Base-by-base conservation (phyloP, 176 grass and related monocot genomes). In the Melocanna baccifera region DNA sequence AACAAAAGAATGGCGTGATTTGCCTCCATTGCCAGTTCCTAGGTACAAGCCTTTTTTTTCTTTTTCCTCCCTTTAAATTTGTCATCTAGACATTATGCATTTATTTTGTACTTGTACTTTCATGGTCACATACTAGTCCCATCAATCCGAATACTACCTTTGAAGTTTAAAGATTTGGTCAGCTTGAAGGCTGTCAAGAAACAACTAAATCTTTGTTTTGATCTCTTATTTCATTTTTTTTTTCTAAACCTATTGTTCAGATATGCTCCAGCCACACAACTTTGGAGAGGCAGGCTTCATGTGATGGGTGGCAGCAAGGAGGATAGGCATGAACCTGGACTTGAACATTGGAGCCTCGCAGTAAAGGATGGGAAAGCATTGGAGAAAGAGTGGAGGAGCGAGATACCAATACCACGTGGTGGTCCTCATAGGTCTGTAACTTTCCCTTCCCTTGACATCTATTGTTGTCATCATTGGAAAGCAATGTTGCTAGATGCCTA, bases 301-400 rank as follows among this genome's bases (percentile, higher is more conserved):
- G 97, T 99, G 16, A 99, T 96, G 97, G 97, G 97, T 76, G 97
- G 97, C 16, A 99, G 97, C 90, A 96, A 99, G 90, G 97, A 91
- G 90, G 97, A 99, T 69, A 89, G 93, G 58, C 93, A 99, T 89
- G 91, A 88, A 81, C 87, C 88, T 90, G 97, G 83, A 62, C 67
- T 96, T 75, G 93, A 99, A 59, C 97, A 99, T 85, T 99, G 97
- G 93, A 96, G 93, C 75, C 86, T 99, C 2, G 86, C 88, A 3
- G 93, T 99, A 36, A 99, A 96, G 79, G 84, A 99, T 83, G 97
- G 93, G 26, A 94, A 96, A 81, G 81, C 97, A 69, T 87, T 99
- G 71, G 97, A 94, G 84, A 92, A 88, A 53, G 75, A 94, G 70
- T 99, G 97, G 93, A 89, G 86, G 83, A 82, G 20, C 0, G 91